A percentile compares a stretch with the other conserved stretches of the same genome.
Evolutionary conservation across 106 monocot genomes (phyloP).

Genomic region (Allium sativum): DNA sequence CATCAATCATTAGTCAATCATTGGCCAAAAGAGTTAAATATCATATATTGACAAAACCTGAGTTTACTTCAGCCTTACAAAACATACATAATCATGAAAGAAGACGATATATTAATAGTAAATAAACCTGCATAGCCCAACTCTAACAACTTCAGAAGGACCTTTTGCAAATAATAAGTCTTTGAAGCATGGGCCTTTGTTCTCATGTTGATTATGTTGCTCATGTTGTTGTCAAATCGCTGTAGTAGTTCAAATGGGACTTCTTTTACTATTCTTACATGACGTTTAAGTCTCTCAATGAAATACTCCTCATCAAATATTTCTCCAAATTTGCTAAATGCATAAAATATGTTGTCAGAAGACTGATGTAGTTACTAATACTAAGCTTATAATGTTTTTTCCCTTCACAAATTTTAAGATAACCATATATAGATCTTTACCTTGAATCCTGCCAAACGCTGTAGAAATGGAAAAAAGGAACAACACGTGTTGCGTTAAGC

Average conservation of each 20-base stretch:
- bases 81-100: too few relatives aligned
- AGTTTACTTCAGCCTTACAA: too few relatives aligned
- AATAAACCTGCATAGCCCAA: slow-evolving; percentile 66
- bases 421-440: slow-evolving; percentile 18
- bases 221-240: slow-evolving; percentile 78
- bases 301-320: slow-evolving; percentile 99
- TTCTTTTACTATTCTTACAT: slow-evolving; percentile 68
- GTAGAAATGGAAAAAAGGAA: slow-evolving; percentile 80
- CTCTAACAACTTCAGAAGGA: slow-evolving; percentile 76
- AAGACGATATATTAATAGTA: too few relatives aligned
- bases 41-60: too few relatives aligned
- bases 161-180: slow-evolving; percentile 69
- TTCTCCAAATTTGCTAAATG: slow-evolving; percentile 82
- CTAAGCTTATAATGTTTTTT: too few relatives aligned
- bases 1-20: too few relatives aligned
- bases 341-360: neutral
- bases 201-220: slow-evolving; percentile 87
- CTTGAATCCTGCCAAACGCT: slow-evolving; percentile 99
- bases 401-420: neutral
- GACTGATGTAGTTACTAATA: neutral
- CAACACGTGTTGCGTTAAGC: slow-evolving; percentile 91
- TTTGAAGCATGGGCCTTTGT: slow-evolving; percentile 67
- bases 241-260: slow-evolving; percentile 67
- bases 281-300: slow-evolving; percentile 52
- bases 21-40: too few relatives aligned